Percentiles rank a stretch among this genome's conserved stretches.
Evolutionary conservation across 768 basidiomycete species (phyloP).

Genomic region (Psilocybe cubensis): DNA sequence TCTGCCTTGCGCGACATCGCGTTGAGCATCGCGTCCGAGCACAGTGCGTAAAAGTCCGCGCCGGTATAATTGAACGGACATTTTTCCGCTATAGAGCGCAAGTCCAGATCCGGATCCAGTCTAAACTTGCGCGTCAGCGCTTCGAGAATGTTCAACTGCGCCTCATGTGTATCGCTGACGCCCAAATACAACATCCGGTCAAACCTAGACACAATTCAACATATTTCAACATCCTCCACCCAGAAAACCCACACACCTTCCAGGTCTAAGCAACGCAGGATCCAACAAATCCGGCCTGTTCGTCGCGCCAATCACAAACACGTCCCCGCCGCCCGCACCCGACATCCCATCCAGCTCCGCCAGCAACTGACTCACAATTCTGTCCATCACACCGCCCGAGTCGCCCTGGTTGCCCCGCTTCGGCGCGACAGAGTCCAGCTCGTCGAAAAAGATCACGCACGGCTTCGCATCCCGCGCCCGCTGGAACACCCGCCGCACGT

Average conservation of each 20-base stretch:
- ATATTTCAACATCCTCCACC: no score
- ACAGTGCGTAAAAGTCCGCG: slow-evolving; percentile 97
- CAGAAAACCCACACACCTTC: slow-evolving; percentile 66
- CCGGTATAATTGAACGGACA: slow-evolving; percentile 97
- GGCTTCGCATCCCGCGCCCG: slow-evolving; percentile 89
- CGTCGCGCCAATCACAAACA: slow-evolving; percentile 96
- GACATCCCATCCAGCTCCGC: slow-evolving; percentile 95
- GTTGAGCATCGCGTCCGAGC: slow-evolving; percentile 94
- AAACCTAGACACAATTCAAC: slow-evolving; percentile 58
- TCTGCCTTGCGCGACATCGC: slow-evolving; percentile 91
- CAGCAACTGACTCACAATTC: slow-evolving; percentile 92
- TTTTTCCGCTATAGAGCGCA: slow-evolving; percentile 62
- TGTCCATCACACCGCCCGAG: slow-evolving; percentile 97
- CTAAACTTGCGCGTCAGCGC: slow-evolving; percentile 94
- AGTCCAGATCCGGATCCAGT: slow-evolving; percentile 67
- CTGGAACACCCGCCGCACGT: slow-evolving; percentile 92
- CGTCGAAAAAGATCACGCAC: slow-evolving; percentile 97
- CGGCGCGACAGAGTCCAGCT: slow-evolving; percentile 92
- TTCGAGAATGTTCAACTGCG: slow-evolving; percentile 83
- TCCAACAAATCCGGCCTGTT: slow-evolving; percentile 94
- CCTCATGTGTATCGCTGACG: slow-evolving; percentile 83
- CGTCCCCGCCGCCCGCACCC: slow-evolving; percentile 62
- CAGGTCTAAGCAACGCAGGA: slow-evolving; percentile 86
- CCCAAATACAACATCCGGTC: slow-evolving; percentile 97
- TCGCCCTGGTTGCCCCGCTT: slow-evolving; percentile 95